These are phyloP conservation scores for Arthrobotrys iridis DNA, from an alignment of 2,329 filamentous ascomycete species.

Conservation along the genomic window DNA sequence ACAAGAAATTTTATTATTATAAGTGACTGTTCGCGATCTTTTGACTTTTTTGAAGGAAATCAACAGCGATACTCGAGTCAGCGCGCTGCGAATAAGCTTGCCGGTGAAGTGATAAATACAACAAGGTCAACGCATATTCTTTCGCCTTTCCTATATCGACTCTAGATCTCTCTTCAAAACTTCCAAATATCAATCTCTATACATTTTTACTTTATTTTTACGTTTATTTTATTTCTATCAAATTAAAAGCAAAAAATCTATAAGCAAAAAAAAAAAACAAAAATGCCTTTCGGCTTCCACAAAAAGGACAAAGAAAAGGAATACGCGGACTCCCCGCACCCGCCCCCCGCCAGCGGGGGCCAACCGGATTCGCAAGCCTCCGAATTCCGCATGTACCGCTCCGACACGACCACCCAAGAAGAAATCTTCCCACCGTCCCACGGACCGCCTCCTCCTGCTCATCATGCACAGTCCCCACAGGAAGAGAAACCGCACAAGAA, in stretches of 20 bases:
- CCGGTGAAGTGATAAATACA: slow-evolving; percentile 17
- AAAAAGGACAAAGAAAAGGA: slow-evolving; percentile 38
- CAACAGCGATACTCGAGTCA: too few relatives aligned
- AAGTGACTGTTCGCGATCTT: too few relatives aligned
- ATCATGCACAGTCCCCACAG: slow-evolving; percentile 33
- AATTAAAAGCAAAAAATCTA: background rate
- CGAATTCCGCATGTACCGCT: slow-evolving; percentile 67
- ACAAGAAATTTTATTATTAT: too few relatives aligned
- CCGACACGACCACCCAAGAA: slow-evolving; percentile 83
- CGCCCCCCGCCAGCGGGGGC: background rate
- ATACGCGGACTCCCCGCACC: background rate
- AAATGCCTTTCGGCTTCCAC: slow-evolving; percentile 52
- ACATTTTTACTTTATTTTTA: too few relatives aligned
- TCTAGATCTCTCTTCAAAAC: background rate
- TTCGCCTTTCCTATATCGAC: background rate
- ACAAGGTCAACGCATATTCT: slow-evolving; percentile 33
- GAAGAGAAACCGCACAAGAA: slow-evolving; percentile 55
- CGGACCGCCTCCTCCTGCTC: slow-evolving; percentile 60
- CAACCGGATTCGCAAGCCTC: background rate
- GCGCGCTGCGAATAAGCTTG: too few relatives aligned
- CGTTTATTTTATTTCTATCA: too few relatives aligned
- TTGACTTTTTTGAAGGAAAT: too few relatives aligned
- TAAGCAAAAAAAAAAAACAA: background rate
- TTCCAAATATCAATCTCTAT: too few relatives aligned
- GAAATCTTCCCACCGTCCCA: slow-evolving; percentile 67